Base-by-base conservation (phyloP, 2,329 filamentous ascomycete genomes). In the Helotiales sp. region DNA sequence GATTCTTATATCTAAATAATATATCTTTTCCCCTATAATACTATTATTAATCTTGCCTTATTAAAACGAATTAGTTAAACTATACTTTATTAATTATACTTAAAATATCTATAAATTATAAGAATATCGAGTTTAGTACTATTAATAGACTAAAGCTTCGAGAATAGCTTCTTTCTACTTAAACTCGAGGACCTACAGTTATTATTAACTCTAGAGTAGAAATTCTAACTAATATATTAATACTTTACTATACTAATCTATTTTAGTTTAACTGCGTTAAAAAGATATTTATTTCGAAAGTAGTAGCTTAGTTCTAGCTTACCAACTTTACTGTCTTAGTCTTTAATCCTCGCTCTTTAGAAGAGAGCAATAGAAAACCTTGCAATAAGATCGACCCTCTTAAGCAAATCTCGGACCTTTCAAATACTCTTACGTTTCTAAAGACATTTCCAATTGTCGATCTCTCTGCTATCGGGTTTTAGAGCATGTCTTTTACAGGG, bases 391-490 rank as follows among this genome's bases (percentile, higher is more conserved):
- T 75, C 29, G 60, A 69, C 25, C 69, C 71, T 0, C 12, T 54
- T 1, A 36, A 66, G 49, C 72, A 76, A 62, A 52, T 64, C 10
- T 66, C 66, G 36, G 74, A 77, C 58, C 69, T 69, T 51, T 67
- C 62, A 7, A 72, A 75, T 59, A 74, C 74, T 8, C 70, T 75
- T 33, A 74, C 70, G 9, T 75, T 67, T 58, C 67, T 71, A 3
- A 66, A 65, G 24, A 63, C 63, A 9, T 56, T 62, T 13, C 46
- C 61, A 2, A 63, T 73, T 29, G 70, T 76, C 3, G 69, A 74
- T 54, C 36, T 64, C 0, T 53, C 61, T 12, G 63, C 62, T 17
- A 73, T 76, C 42, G 71, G 63, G n/a, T 66, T 74, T 31, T 77
- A 73, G 71, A 74, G 74, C 4, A 63, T 65, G 40, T 70, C 69